These are phyloP conservation scores for Phytophthora ohioensis DNA, from an alignment of 352 stramenopile species.

Conservation along the genomic window DNA sequence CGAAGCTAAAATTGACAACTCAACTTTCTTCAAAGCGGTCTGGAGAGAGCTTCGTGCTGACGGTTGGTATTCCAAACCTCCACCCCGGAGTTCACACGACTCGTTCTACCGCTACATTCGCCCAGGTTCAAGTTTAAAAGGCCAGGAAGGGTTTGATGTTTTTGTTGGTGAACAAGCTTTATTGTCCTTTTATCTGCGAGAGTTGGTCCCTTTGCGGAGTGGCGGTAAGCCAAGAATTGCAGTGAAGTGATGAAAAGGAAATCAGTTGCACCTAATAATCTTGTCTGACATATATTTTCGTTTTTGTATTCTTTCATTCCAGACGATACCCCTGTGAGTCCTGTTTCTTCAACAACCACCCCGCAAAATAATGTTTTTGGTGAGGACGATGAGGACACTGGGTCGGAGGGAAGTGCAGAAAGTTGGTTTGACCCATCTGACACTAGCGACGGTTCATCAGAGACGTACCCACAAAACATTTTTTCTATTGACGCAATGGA, in stretches of 20 bases:
- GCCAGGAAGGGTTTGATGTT: neutral
- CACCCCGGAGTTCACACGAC: neutral
- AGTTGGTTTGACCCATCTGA: too few relatives aligned
- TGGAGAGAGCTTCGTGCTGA: slow-evolving; percentile 1
- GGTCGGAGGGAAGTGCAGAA: too few relatives aligned
- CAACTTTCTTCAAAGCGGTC: neutral
- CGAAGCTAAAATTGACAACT: slow-evolving; percentile 5
- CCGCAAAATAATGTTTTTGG: neutral
- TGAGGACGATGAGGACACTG: too few relatives aligned
- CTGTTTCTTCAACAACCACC: too few relatives aligned
- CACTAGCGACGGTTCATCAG: too few relatives aligned
- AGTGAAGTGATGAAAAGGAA: neutral
- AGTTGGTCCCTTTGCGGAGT: neutral
- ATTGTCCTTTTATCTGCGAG: neutral
- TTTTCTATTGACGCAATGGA: too few relatives aligned
- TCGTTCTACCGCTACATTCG: neutral
- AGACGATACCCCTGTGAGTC: too few relatives aligned
- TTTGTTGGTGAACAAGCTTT: neutral
- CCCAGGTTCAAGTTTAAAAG: neutral
- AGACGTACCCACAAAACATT: too few relatives aligned
- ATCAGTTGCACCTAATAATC: too few relatives aligned
- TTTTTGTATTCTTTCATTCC: too few relatives aligned
- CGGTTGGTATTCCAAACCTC: slow-evolving; percentile 1
- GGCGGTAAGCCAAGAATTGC: neutral
- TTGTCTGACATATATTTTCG: too few relatives aligned